Evolutionary conservation across 2,329 filamentous ascomycete genomes (phyloP), one percentile per base, ranked within the genome.

Genomic region (Claviceps humidiphila): DNA sequence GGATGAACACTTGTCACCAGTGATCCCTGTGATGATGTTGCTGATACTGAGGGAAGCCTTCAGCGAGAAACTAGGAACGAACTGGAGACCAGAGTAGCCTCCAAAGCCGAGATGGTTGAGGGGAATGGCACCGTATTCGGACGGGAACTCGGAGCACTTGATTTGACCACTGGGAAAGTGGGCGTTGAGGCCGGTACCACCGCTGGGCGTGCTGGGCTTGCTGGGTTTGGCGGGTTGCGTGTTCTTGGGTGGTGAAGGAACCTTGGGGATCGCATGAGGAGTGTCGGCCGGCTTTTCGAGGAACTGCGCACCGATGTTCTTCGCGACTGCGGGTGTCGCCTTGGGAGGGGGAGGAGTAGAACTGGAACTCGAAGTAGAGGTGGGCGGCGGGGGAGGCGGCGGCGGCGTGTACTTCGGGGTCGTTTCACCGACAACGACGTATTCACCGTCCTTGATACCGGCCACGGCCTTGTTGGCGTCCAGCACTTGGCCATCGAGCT

Each of bases 1-100:
- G 9, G 74, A 61, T 8, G 61, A 66, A 71, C 88, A 91, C 55
- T 68, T 68, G 16, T 79, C 69, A 16, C 84, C 85, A 17, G 71
- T 71, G 47, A 82, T 68, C 26, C 77, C 81, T 42, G 82, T 82
- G 50, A 78, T 73, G 55, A 90, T 88, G 55, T 78, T 77, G 65
- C 71, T 74, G 63, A 94, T 84, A 40, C 76, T 63, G 14, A 72
- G 62, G 37, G 44, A 51, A 47, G 74, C 73, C 26, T 66, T 68
- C 30, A 71, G 53, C n/a, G 65, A 69, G 63, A 73, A 82, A 55
- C 73, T 71, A 51, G 77, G 74, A 14, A 73, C 69, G 51, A 75
- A 73, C 69, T 95, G 89, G 55, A 96, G 75, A 63, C 89, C 88
- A 58, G 80, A 82, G 84, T 83, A 98, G 57, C 89, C 89, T 55